Base-by-base conservation (phyloP, 2,329 filamentous ascomycete species). In the Sclerotinia glacialis region DNA sequence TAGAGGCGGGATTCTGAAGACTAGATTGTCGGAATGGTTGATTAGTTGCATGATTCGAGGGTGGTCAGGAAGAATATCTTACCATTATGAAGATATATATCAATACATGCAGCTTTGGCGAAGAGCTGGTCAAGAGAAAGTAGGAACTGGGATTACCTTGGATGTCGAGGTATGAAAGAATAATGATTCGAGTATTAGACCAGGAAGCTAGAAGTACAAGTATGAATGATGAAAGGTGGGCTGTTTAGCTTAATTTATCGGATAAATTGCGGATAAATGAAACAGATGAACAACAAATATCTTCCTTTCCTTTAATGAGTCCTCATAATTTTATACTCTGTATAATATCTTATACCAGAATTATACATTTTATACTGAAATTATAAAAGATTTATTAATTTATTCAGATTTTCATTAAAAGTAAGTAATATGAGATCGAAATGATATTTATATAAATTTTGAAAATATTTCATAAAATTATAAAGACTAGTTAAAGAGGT, bases 1-100 rank as follows among this genome's bases (percentile, higher is more conserved):
- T 97, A 98, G 70, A 98, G 85, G 73, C 93, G 85, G 69, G 92
- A 88, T 83, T 97, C 93, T 76, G 93, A 96, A 44, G 75, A 67
- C 75, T 76, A 42, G 47, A 42, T 63, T n/a, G 60, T 16, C n/a
- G 2, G 14, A 31, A 42, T 28, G 37, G 23, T 52, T 26, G 47
- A n/a, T 49, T 18, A 53, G 34, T 54, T 31, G 28, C 26, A 31
- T 31, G 58, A 6, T 34, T 21, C 18, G 18, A 54, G 11, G 7
- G 40, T 26, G n/a, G 18, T n/a, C 11, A 28, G 23, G 46, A 26
- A 42, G 11, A 16, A 6, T 40, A 28, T 42, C 7, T 40, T 63
- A 63, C 60, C 60, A 63, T 63, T 31, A 28, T 53, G 60, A 42
- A n/a, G 23, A n/a, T 40, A 31, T 54, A 8, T 37, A 7, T 60